Base-by-base conservation (phyloP, 768 basidiomycete species). In the Agaricus bisporus region DNA sequence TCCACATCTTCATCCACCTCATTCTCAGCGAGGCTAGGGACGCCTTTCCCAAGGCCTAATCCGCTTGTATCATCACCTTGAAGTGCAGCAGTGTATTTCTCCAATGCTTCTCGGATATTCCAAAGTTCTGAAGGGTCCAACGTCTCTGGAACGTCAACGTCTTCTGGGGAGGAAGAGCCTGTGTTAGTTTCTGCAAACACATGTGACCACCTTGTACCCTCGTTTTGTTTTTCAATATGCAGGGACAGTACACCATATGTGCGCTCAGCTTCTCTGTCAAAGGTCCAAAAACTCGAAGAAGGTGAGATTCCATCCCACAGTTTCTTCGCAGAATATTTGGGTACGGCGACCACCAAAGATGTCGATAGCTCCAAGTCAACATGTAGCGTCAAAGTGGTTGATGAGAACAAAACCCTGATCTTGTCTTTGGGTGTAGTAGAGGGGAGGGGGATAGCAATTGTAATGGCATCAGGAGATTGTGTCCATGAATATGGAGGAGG, bases 1-100 rank as follows among this genome's bases (percentile, higher is more conserved):
- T 93, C 93, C 4, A 91, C 85, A 52, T 95, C 93, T 45, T 92
- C 88, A 66, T 98, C 95, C 67, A 90, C 78, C 70, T 98, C 95
- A 49, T 92, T 94, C 59, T 86, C 80, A 42, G 85, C 81, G 20
- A 99, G 78, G 56, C 88, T 88, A 2, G 94, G 88, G 47, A 94
- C 70, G 42, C 85, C 82, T 35, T 70, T 68, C 32, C 88, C 85
- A 8, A 86, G 72, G 5, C 83, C 88, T 4, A 83, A 68, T 1
- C 81, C 84, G 44, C 77, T 80, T 1, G 72, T 70, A 57, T 85
- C 84, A n/a, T 79, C 73, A 0, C 83, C 81, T 29, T 72, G 74
- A 48, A 89, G 64, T 9, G 83, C 75, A 14, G 78, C 68, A 3
- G 93, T 95, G 70, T 90, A 95, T 68, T 93, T 91, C 65, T 91